Evolutionary conservation across 148 eudicot genomes (phyloP).

Genomic region (Silene uniflora): DNA sequence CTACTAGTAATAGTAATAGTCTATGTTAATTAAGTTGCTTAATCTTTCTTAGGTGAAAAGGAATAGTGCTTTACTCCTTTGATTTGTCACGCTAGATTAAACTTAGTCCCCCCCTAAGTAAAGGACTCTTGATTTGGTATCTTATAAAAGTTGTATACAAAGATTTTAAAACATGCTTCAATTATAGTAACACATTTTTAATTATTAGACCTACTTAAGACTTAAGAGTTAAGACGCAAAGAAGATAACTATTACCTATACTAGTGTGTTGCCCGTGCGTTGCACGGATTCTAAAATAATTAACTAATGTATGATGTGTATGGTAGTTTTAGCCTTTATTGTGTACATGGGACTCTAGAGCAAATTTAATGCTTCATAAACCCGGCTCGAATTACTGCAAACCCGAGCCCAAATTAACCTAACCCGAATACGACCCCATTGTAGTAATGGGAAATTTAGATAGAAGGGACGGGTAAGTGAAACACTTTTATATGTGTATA

Average conservation of each 20-base stretch:
- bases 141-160: neutral
- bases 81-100: neutral
- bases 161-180: neutral
- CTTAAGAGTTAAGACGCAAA: neutral
- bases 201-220: neutral
- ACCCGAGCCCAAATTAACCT: too few relatives aligned
- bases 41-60: neutral
- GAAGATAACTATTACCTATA: neutral
- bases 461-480: too few relatives aligned
- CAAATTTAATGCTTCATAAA: too few relatives aligned
- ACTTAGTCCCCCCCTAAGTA: conserved; percentile 17
- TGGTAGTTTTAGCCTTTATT: too few relatives aligned
- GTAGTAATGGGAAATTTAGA: too few relatives aligned
- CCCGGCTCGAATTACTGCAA: too few relatives aligned
- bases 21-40: neutral
- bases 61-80: neutral
- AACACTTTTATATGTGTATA: too few relatives aligned
- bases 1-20: neutral
- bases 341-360: too few relatives aligned
- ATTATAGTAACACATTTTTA: neutral
- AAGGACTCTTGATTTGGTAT: neutral
- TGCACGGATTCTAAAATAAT: too few relatives aligned
- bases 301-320: too few relatives aligned
- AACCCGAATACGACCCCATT: too few relatives aligned
- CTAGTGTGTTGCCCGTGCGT: too few relatives aligned